phyloP scores from a whole-genome alignment of 2,329 filamentous ascomycete species.

The Polychaeton citri region DNA sequence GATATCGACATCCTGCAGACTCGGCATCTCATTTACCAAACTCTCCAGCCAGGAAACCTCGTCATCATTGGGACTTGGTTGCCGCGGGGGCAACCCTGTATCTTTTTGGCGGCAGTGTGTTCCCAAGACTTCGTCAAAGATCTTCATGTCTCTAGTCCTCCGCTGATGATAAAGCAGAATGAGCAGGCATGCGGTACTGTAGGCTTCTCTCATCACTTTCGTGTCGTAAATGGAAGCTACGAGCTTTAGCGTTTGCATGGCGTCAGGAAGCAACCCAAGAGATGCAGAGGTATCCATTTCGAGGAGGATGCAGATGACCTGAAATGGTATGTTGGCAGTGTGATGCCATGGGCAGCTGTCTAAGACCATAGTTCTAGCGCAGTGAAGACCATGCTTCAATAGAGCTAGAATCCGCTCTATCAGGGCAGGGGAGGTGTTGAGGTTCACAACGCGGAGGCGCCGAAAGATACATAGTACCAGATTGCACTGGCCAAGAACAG shows the following conservation, averaged over 20 bases:
- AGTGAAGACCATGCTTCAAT: slow-evolving; percentile 27
- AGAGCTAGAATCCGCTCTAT: slow-evolving; percentile 33
- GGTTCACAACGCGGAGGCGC: slow-evolving; percentile 35
- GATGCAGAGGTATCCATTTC: slow-evolving; percentile 38
- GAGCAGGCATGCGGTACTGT: too few relatives aligned
- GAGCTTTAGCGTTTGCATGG: slow-evolving; percentile 24
- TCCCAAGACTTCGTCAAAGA: too few relatives aligned
- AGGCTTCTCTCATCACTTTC: slow-evolving; percentile 32
- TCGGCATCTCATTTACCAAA: too few relatives aligned
- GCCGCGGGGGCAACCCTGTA: too few relatives aligned
- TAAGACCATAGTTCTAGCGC: slow-evolving; percentile 30
- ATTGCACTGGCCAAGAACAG: slow-evolving; percentile 39
- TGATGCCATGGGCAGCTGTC: slow-evolving; percentile 40
- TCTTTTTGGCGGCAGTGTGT: too few relatives aligned
- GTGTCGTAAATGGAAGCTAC: slow-evolving; percentile 8
- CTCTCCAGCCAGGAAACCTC: too few relatives aligned
- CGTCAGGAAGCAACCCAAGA: slow-evolving; percentile 32
- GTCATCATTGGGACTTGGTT: too few relatives aligned
- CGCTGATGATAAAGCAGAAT: too few relatives aligned
- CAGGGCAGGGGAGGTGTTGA: slow-evolving; percentile 25
- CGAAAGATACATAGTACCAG: slow-evolving; percentile 41
- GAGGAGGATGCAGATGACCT: slow-evolving; percentile 39
- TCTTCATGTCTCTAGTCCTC: too few relatives aligned
- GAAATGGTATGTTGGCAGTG: slow-evolving; percentile 43
- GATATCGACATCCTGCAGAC: too few relatives aligned